A percentile compares a stretch with the other conserved stretches of the same genome.
phyloP scores from a whole-genome alignment of 2,329 filamentous ascomycete genomes.

The Cadophora luteo-olivacea region DNA sequence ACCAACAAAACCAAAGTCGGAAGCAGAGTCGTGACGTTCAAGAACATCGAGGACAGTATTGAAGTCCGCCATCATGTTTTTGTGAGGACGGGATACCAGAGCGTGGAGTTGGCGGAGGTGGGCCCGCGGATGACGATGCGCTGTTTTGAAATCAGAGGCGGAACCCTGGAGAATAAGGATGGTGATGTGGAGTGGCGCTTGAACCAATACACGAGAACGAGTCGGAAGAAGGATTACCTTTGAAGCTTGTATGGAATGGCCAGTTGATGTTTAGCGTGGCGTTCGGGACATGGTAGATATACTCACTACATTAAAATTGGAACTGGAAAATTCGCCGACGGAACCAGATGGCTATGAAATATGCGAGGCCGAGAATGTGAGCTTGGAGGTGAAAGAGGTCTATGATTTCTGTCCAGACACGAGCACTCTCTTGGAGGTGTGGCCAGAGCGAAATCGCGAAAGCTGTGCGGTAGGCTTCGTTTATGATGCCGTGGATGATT shows the following conservation, averaged over 20 bases:
- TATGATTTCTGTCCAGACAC: slow-evolving; percentile 12
- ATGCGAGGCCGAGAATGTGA: slow-evolving; percentile 10
- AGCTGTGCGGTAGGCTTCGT: slow-evolving; percentile 19
- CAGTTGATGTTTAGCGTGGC: slow-evolving; percentile 43
- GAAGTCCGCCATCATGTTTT: slow-evolving; percentile 95
- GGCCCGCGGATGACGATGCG: slow-evolving; percentile 98
- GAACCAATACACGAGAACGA: slow-evolving; percentile 92
- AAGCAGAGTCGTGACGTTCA: slow-evolving; percentile 89
- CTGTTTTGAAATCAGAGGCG: slow-evolving; percentile 89
- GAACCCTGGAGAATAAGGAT: slow-evolving; percentile 91
- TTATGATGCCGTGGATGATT: slow-evolving; percentile 14
- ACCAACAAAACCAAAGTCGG: slow-evolving; percentile 78
- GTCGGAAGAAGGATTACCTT: slow-evolving; percentile 94
- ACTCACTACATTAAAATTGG: slow-evolving; percentile 27
- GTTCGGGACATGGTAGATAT: slow-evolving; percentile 37
- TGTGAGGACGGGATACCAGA: slow-evolving; percentile 88
- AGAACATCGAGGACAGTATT: slow-evolving; percentile 92
- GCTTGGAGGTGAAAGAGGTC: slow-evolving; percentile 6
- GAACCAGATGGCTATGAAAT: slow-evolving; percentile 23
- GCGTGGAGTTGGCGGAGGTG: slow-evolving; percentile 87
- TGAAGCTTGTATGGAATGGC: slow-evolving; percentile 51
- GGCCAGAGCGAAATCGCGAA: slow-evolving; percentile 14
- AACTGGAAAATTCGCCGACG: slow-evolving; percentile 19
- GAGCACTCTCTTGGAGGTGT: slow-evolving; percentile 10
- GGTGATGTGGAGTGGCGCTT: slow-evolving; percentile 97